Evolutionary conservation across 1,284 basidiomycete genomes (phyloP), one percentile per base, ranked within the genome.

Genomic region (Lignosus rhinocerotis): DNA sequence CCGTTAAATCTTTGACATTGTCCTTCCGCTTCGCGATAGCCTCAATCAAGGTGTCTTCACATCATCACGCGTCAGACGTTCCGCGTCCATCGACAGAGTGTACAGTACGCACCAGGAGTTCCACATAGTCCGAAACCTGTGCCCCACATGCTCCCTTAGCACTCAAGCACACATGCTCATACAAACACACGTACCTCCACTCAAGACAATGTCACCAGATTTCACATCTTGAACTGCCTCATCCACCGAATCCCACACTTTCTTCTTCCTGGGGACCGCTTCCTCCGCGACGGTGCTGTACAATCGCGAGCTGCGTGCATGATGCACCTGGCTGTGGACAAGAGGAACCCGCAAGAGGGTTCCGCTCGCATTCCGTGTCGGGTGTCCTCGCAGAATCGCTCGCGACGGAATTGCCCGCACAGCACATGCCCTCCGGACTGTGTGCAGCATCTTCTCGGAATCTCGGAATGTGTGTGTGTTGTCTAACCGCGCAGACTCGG

Each of bases 91-190:
- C 17, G 17, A 32, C 5, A 6, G 2, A 12, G 10, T 4, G 2
- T 5, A n/a, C 19, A 5, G 12, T 33, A 69, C 73, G 44, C 53
- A 90, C 88, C 87, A 70, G 89, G 90, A 53, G 90, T 85, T 39
- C 89, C 89, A 60, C 87, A 86, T 55, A 88, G 74, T 47, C 92
- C 92, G 67, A 94, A 94, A 21, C 92, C 92, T 92, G 56, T 12
- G 36, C 38, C 34, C 16, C 30, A 49, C 6, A 33, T 11, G 42
- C 16, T 1, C 21, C 48, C n/a, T 41, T 19, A 6, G 33, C 32
- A 19, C 48, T 16, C 19, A 25, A 19, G 16, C 32, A 12, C 34
- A 16, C 17, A n/a, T 30, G 31, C 17, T 36, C 25, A 41, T 10
- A 45, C 25, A 38, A 31, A 12, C 19, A 16, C 11, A 72, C 83